Evolutionary conservation across 2,329 filamentous ascomycete genomes (phyloP).

Genomic region (Onygena corvina): DNA sequence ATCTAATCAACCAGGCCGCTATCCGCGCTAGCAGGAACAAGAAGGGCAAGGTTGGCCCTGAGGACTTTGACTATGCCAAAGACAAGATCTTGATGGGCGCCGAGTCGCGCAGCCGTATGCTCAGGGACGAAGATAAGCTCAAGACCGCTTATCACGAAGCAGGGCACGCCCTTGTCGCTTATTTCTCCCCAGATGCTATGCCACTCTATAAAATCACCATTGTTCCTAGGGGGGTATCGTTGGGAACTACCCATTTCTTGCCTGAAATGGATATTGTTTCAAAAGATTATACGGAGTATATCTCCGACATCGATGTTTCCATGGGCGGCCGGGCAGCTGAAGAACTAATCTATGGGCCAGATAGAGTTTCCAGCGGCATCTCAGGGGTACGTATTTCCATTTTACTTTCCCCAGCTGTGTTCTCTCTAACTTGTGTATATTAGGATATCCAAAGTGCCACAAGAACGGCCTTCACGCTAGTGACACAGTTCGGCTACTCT

Average conservation of each 20-base stretch:
- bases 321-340: conserved; percentile 82
- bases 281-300: conserved; percentile 69
- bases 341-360: conserved; percentile 81
- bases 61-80: conserved; percentile 92
- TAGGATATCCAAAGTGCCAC: conserved; percentile 71
- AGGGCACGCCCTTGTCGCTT: conserved; percentile 79
- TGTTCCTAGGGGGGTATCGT: conserved; percentile 71
- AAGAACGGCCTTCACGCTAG: conserved; percentile 69
- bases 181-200: conserved; percentile 63
- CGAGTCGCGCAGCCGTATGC: conserved; percentile 77
- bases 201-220: conserved; percentile 96
- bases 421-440: conserved; percentile 41
- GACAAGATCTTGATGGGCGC: conserved; percentile 97
- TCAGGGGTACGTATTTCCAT: conserved; percentile 48
- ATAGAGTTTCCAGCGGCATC: conserved; percentile 82
- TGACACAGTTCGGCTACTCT: conserved; percentile 84
- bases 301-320: conserved; percentile 64
- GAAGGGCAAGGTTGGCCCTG: conserved; percentile 58
- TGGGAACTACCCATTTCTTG: conserved; percentile 78
- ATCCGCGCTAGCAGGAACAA: conserved; percentile 87
- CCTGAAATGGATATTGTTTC: conserved; percentile 91
- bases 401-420: not conserved
- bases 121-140: conserved; percentile 85
- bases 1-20: conserved; percentile 90
- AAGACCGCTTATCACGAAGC: conserved; percentile 96